Evolutionary conservation across 106 monocot species (phyloP).

Genomic region (Alisma plantagoaquatica): DNA sequence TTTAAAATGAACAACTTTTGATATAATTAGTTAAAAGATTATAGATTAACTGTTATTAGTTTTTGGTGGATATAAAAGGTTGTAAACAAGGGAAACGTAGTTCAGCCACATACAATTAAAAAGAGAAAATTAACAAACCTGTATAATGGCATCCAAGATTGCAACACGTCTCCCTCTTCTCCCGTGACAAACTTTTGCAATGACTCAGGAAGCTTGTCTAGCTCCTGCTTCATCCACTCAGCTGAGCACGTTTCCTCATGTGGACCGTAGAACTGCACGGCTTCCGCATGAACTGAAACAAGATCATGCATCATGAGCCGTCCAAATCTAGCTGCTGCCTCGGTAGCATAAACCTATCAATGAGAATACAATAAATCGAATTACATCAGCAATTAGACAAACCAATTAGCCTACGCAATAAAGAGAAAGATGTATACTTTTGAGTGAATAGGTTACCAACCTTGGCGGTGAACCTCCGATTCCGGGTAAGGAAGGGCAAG

Average conservation of each 20-base stretch:
- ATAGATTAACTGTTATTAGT: too few species aligned
- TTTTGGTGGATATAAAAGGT: too few species aligned
- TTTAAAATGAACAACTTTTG: too few species aligned
- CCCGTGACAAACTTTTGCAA: conserved; percentile 40
- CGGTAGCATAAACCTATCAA: conserved; percentile 78
- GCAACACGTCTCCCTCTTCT: conserved; percentile 39
- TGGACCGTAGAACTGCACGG: conserved; percentile 47
- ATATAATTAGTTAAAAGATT: too few species aligned
- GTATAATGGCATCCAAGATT: conserved; percentile 62
- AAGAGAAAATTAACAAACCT: conserved; percentile 28
- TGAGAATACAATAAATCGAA: conserved; percentile 5
- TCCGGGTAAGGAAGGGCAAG: conserved; percentile 66
- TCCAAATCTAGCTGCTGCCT: conserved; percentile 57
- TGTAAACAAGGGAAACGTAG: too few species aligned
- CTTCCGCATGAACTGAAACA: conserved; percentile 60
- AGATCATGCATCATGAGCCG: conserved; percentile 83
- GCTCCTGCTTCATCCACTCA: conserved; percentile 73
- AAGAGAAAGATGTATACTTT: neutral
- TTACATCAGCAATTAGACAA: neutral
- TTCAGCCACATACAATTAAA: too few species aligned
- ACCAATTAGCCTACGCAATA: too few species aligned
- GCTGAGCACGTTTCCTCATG: conserved; percentile 19
- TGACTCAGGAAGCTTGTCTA: conserved; percentile 23
- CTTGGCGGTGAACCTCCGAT: conserved; percentile 44
- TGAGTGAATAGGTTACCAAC: conserved; percentile 5